Base-by-base conservation (phyloP, 2,329 filamentous ascomycete genomes). In the Orbilia ellipsospora region DNA sequence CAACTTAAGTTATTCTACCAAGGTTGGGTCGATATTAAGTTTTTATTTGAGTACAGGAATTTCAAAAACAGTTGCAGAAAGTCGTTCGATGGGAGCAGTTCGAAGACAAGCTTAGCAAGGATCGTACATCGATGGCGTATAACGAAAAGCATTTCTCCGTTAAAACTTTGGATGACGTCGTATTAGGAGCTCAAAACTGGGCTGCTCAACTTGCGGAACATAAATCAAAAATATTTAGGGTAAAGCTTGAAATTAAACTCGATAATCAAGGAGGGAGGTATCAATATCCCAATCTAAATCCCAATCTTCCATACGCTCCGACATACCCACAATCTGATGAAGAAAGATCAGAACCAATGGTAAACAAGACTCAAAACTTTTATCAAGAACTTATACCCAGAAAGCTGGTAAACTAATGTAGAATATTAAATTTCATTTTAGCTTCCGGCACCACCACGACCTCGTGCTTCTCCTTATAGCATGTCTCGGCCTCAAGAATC, bases 51-150 rank as follows among this genome's bases (percentile, higher is more conserved):
- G 40, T 5, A 44, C 20, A 63, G 57, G 66, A 62, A 18, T 69
- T 69, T 20, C 65, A 69, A 62, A 52, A 59, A 5, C 55, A 69
- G 26, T 40, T 69, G 36, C 54, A 52, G 15, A 69, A 48, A 16
- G 57, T 56, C 3, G 45, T 68, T 16, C 54, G 45, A 5, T 40
- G 28, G 12, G 26, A 45, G 36, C 16, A 56, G 15, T 5, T 36
- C 16, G 13, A 4, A 4, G n/a, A 48, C 1, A 23, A 23, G 23
- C 4, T 23, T 2, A 23, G 42, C 23, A 16, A 31, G 12, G 18
- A 45, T 0, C 18, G 18, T 12, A 15, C 10, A 18, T n/a, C 18
- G 13, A 23, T 56, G 13, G 4, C 10, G 1, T 69, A 69, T 31
- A 55, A 31, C 16, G 65, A 69, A 26, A 69, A 69, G 18, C 36